Evolutionary conservation across 192 early-diverging fungal species (phyloP).

Genomic region (Coemansia sp.): DNA sequence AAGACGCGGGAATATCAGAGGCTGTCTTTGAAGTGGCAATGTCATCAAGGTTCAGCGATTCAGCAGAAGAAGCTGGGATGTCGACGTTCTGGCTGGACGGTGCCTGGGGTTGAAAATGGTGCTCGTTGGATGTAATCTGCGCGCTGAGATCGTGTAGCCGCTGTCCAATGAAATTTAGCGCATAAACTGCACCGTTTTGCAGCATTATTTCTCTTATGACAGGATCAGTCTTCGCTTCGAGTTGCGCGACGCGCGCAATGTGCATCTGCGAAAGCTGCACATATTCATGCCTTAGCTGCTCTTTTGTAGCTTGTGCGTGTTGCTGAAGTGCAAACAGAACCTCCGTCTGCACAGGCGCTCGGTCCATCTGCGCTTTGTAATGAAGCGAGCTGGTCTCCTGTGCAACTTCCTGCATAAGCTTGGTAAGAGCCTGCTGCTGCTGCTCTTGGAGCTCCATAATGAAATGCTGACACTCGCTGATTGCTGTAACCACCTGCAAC

Average conservation of each 20-base stretch:
- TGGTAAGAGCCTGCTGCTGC: constrained; percentile 36
- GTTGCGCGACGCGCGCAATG: constrained; percentile 29
- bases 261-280: constrained; percentile 31
- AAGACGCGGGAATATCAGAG: no score
- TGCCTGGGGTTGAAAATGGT: neutral
- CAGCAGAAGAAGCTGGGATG: no score
- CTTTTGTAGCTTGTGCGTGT: constrained; percentile 28
- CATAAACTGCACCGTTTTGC: constrained; percentile 30
- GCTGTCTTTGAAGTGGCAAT: no score
- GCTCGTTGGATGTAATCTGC: constrained; percentile 17
- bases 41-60: no score
- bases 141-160: constrained; percentile 40
- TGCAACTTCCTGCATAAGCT: constrained; percentile 44
- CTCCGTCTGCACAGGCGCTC: constrained; percentile 26
- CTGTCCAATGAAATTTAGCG: constrained; percentile 40
- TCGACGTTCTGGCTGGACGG: neutral
- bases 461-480: constrained; percentile 37
- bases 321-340: constrained; percentile 41
- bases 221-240: constrained; percentile 41
- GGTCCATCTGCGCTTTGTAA: constrained; percentile 36
- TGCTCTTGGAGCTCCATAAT: constrained; percentile 30
- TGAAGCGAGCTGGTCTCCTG: constrained; percentile 44
- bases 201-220: constrained; percentile 45
- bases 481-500: constrained; percentile 26
- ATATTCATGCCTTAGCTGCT: constrained; percentile 19